Evolutionary conservation across 2,329 filamentous ascomycete species (phyloP), one percentile per base, ranked within the genome.

Genomic region (Graphium sp.): DNA sequence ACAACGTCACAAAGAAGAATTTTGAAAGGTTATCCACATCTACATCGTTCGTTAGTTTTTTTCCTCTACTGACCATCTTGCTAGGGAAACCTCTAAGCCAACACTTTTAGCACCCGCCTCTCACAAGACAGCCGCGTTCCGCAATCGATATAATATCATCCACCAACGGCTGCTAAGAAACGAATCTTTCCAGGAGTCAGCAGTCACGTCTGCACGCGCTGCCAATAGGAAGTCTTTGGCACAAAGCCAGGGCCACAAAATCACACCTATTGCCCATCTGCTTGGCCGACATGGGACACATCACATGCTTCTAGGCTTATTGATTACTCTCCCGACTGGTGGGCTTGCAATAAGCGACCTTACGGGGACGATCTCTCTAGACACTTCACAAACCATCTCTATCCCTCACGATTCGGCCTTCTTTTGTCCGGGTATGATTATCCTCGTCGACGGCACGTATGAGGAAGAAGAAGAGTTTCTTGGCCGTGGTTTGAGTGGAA

Each of bases 371-470:
- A 92, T 98, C 41, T 64, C 71, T 3, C 60, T 98, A 2, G 84
- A 95, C 39, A 55, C 95, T 8, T 67, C 73, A 13, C 78, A 87
- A 43, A 82, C 87, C 0, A 72, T 74, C 14, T 72, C 79, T 10
- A 76, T 94, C 31, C 85, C 85, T 0, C 74, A 83, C 34, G 75
- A 87, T 44, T 83, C 81, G 15, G 77, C 81, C 4, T 98, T 84
- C 78, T 94, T 94, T 45, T 74, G 77, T 5, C 85, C 89, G 0
- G 91, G 91, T 4, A 95, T 95, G 84, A 80, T 98, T 26, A 80
- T 95, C 4, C 64, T 98, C 0, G 72, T 94, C 1, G 89, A 98
- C 42, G 89, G 89, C 6, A 74, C 87, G n/a, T 98, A 98, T 44
- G 84, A 93, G 47, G 89, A 95, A 48, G 84, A 93, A 41, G 82